A percentile compares a stretch with the other conserved stretches of the same genome.
phyloP scores from a whole-genome alignment of 768 basidiomycete genomes.

The Suillus luteus region DNA sequence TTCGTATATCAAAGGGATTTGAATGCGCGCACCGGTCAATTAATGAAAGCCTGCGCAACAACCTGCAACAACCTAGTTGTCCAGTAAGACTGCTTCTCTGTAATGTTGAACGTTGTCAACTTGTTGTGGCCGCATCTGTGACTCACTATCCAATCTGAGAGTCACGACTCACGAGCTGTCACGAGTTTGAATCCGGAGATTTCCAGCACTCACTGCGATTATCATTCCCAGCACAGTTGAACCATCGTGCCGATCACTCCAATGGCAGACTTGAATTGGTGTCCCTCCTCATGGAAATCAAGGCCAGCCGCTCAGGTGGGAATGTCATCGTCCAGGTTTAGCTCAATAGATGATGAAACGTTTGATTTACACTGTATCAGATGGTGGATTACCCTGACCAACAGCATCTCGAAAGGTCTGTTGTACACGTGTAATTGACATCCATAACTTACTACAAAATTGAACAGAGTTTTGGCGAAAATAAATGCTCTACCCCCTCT shows the following conservation, averaged over 20 bases:
- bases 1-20: not conserved
- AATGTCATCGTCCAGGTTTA: not conserved
- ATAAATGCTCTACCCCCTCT: constrained; percentile 82
- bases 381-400: constrained; percentile 73
- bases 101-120: not conserved
- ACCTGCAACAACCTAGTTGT: not conserved
- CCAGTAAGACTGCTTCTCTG: not conserved
- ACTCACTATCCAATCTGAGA: no score
- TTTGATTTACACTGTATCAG: constrained; percentile 34
- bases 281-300: constrained; percentile 76
- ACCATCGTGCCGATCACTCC: not conserved
- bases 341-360: constrained; percentile 5
- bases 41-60: not conserved
- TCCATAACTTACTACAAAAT: not conserved
- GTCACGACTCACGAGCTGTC: no score
- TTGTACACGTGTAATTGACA: not conserved
- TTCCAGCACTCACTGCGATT: no score
- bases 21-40: not conserved
- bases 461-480: constrained; percentile 71
- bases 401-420: constrained; percentile 57
- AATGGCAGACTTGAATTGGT: constrained; percentile 46
- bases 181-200: no score
- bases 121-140: not conserved
- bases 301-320: constrained; percentile 76
- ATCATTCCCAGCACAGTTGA: not conserved